Percentiles rank a stretch among this genome's conserved stretches.
Evolutionary conservation across 805 yeast species (phyloP).

Genomic region (Kodamaea lidongshanica): DNA sequence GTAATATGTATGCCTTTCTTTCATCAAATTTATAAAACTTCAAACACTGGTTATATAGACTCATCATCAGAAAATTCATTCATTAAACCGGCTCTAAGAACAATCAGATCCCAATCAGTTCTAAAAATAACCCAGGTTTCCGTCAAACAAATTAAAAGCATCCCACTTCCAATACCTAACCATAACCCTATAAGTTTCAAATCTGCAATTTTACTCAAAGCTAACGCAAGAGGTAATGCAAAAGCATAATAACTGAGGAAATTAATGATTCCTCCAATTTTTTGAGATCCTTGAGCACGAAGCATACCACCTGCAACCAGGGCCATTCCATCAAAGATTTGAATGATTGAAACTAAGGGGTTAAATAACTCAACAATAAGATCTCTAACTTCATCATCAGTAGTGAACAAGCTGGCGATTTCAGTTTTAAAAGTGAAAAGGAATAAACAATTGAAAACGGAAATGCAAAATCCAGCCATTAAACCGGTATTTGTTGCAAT

Average conservation of each 20-base stretch:
- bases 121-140: slow-evolving; percentile 43
- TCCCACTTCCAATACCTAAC: slow-evolving; percentile 67
- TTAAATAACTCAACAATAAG: slow-evolving; percentile 47
- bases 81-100: slow-evolving; percentile 18
- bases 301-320: slow-evolving; percentile 67
- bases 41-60: not conserved
- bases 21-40: too few relatives aligned
- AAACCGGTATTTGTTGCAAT: slow-evolving; percentile 30
- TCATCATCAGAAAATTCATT: slow-evolving; percentile 6
- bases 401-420: slow-evolving; percentile 56
- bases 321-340: slow-evolving; percentile 63
- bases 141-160: slow-evolving; percentile 45
- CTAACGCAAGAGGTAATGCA: slow-evolving; percentile 62
- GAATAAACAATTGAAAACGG: slow-evolving; percentile 36
- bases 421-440: slow-evolving; percentile 41
- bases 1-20: too few relatives aligned
- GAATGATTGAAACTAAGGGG: slow-evolving; percentile 61
- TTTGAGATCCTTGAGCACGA: slow-evolving; percentile 73
- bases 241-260: slow-evolving; percentile 63
- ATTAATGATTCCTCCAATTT: slow-evolving; percentile 64
- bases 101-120: slow-evolving; percentile 49
- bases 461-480: slow-evolving; percentile 23
- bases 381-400: slow-evolving; percentile 50
- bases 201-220: slow-evolving; percentile 42
- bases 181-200: slow-evolving; percentile 60